Evolutionary conservation across 139 green algal species (phyloP), one percentile per base, ranked within the genome.

Genomic region (Zygnema cylindricum): DNA sequence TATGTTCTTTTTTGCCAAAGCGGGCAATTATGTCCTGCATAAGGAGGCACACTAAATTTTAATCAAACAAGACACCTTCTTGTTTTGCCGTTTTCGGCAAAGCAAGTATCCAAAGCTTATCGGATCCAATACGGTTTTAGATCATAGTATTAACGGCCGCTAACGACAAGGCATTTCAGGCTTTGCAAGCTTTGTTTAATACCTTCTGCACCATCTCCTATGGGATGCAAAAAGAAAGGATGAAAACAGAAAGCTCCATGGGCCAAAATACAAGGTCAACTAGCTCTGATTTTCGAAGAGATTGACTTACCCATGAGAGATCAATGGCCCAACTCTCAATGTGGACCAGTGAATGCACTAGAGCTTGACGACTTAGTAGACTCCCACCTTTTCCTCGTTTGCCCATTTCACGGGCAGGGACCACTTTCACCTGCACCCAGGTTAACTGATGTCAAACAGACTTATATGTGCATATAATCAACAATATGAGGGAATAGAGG

Each of bases 281-380:
- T n/a, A n/a, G n/a, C n/a, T n/a, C n/a, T n/a, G n/a, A n/a, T n/a
- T n/a, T n/a, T n/a, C n/a, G n/a, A n/a, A n/a, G n/a, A n/a, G n/a
- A n/a, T n/a, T n/a, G n/a, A n/a, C n/a, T n/a, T 43, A 90, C 89
- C 89, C 89, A 93, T 1, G 75, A 81, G 36, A 93, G 77, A 79
- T 93, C 87, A 32, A 93, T 35, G 78, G 89, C 89, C 89, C 87
- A 92, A 76, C 54, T 85, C 87, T 93, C 89, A 63, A 93, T 92
- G 88, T 93, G 89, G 22, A 86, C 86, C 1, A 92, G 89, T 55
- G 73, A 85, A 81, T 92, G 89, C 55, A 92, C 69, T 22, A 92
- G 82, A 33, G 89, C 89, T 43, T 76, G 32, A 16, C 89, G 49
- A 43, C 85, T 91, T 16, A 30, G 35, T 33, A 92, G 69, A 69